A percentile compares a stretch with the other conserved stretches of the same genome.
These are phyloP conservation scores for Conringia planisiliqua DNA, from an alignment of 345 rosid genomes.

Conservation along the genomic window DNA sequence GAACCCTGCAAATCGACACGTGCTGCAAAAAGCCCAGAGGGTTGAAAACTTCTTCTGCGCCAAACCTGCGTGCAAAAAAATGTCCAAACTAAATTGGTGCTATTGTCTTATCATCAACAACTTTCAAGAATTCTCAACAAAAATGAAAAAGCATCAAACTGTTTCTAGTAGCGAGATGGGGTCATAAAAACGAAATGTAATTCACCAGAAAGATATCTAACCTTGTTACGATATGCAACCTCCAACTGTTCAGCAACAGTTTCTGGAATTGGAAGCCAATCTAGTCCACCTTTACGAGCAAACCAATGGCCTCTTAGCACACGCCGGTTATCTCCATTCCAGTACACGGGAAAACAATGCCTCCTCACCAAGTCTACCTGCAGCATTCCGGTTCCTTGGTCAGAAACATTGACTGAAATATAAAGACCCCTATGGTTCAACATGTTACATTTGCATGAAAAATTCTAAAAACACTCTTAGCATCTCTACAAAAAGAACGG, in stretches of 20 bases:
- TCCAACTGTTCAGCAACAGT: conserved; percentile 91
- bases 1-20: conserved; percentile 90
- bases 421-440: neutral
- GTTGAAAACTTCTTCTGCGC: conserved; percentile 92
- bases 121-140: neutral
- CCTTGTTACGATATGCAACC: conserved; percentile 76
- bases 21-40: conserved; percentile 94
- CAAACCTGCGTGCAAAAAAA: conserved; percentile 63
- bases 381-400: conserved; percentile 30
- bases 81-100: conserved; percentile 3
- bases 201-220: conserved; percentile 18
- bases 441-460: neutral
- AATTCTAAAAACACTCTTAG: neutral
- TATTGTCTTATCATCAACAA: neutral
- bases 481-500: neutral
- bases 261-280: conserved; percentile 95
- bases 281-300: conserved; percentile 88
- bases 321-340: conserved; percentile 97
- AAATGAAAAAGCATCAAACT: neutral
- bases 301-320: conserved; percentile 99
- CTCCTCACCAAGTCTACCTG: conserved; percentile 84
- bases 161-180: neutral
- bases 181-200: neutral
- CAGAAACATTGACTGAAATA: conserved; percentile 1
- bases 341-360: conserved; percentile 90